Evolutionary conservation across 2,329 filamentous ascomycete species (phyloP), one percentile per base, ranked within the genome.

Genomic region (Endoconidiophora polonica): DNA sequence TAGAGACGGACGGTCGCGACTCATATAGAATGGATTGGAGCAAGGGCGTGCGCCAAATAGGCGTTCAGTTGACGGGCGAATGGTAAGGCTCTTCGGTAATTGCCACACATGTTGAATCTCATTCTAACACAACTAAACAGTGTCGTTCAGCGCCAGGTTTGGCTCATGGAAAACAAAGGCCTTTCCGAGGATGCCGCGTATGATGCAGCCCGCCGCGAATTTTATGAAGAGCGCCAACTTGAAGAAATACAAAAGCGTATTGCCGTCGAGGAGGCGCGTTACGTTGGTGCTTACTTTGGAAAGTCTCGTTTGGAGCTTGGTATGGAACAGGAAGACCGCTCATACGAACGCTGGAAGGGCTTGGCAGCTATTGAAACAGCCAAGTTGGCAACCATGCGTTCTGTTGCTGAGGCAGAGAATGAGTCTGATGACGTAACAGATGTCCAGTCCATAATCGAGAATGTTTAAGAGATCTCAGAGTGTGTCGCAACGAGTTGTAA

Each of bases 111-210:
- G n/a, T 7, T 16, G 4, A 24, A 6, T 16, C 33, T 36, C 26
- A n/a, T 22, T 50, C 12, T 33, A n/a, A 29, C 23, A 9, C 9
- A 16, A 1, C 4, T n/a, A 14, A 26, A 52, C 60, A 96, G 90
- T 64, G 91, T 96, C 53, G 79, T 96, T 6, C 90, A 96, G 66
- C 80, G 90, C 55, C 90, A 96, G 62, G 62, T 91, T 53, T 94
- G 81, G 76, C 73, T 96, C 54, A 84, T 94, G 69, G 66, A 83
- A 49, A 77, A 77, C 55, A 59, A 71, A 6, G 68, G 69, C 48
- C 72, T 84, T 61, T 73, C 70, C 46, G 76, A 76, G 61, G 69
- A 73, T 39, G 64, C 76, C 57, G 87, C 91, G 29, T 98, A 98
- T 68, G 90, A 96, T 65, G 68, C 71, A 50, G 87, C 84, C 5